These are phyloP conservation scores for Ephemerocybe angulata DNA, from an alignment of 768 basidiomycete genomes.

Conservation along the genomic window DNA sequence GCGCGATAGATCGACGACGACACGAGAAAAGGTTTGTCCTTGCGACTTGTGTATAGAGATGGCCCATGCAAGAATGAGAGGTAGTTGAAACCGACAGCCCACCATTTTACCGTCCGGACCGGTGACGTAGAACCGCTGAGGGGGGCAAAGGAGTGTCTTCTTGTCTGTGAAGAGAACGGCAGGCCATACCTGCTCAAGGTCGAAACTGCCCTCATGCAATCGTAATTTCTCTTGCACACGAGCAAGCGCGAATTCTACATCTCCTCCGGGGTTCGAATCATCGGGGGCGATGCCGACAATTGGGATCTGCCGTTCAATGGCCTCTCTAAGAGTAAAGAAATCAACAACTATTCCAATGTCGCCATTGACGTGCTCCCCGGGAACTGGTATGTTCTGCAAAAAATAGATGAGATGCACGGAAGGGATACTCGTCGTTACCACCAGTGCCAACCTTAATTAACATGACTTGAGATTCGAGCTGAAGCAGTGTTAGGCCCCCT, in stretches of 20 bases:
- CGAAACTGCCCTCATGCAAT: not conserved
- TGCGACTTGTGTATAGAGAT: conserved; percentile 87
- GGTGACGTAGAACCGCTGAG: conserved; percentile 53
- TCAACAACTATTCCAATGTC: conserved; percentile 52
- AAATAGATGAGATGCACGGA: not conserved
- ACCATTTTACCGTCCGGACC: conserved; percentile 55
- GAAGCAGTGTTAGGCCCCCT: too few species aligned
- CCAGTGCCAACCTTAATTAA: conserved; percentile 65
- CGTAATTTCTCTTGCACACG: conserved; percentile 13
- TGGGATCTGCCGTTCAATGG: conserved; percentile 32
- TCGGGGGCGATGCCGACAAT: conserved; percentile 26
- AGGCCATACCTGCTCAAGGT: conserved; percentile 41
- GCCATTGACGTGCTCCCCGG: conserved; percentile 67
- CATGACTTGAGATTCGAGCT: conserved; percentile 83
- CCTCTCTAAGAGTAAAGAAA: conserved; percentile 49
- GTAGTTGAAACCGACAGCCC: conserved; percentile 57
- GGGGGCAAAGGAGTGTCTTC: conserved; percentile 45
- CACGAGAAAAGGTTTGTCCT: conserved; percentile 78
- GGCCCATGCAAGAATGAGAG: conserved; percentile 70
- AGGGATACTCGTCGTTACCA: conserved; percentile 7
- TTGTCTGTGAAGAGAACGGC: conserved; percentile 55
- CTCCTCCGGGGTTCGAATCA: not conserved
- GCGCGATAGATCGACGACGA: conserved; percentile 70
- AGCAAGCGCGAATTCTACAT: too few species aligned
- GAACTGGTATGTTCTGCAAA: conserved; percentile 57